Evolutionary conservation across 768 basidiomycete genomes (phyloP).

Genomic region (Suillus americanus): DNA sequence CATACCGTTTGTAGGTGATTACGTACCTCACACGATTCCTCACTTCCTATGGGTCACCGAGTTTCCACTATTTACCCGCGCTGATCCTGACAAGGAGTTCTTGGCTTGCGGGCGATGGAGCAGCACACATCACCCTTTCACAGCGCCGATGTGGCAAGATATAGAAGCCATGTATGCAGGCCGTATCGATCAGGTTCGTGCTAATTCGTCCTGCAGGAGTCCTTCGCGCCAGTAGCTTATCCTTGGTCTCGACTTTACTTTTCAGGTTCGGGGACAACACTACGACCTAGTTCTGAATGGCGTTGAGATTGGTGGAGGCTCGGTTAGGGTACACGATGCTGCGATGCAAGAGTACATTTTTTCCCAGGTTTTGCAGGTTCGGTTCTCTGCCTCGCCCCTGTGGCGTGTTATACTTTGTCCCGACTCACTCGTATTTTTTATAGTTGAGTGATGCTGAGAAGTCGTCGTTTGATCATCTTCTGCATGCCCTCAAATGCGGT

Average conservation of each 20-base stretch:
- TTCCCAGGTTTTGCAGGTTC: constrained; percentile 71
- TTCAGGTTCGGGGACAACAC: constrained; percentile 88
- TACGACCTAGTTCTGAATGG: constrained; percentile 96
- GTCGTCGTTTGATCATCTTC: constrained; percentile 75
- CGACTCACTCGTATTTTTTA: constrained; percentile 12
- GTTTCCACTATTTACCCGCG: constrained; percentile 87
- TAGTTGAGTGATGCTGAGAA: constrained; percentile 77
- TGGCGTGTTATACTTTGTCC: constrained; percentile 12
- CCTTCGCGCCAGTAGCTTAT: constrained; percentile 4
- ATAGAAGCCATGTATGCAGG: constrained; percentile 74
- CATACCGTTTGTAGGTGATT: constrained; percentile 46
- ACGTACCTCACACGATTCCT: constrained; percentile 54
- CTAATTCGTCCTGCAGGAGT: constrained; percentile 1
- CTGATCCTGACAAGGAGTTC: constrained; percentile 86
- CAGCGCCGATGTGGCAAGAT: constrained; percentile 93
- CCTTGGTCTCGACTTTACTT: constrained; percentile 10
- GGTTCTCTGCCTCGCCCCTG: constrained; percentile 16
- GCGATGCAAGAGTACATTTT: constrained; percentile 85
- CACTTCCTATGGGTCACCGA: constrained; percentile 96
- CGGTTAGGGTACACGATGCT: constrained; percentile 89
- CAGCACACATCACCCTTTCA: constrained; percentile 94
- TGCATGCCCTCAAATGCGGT: constrained; percentile 85
- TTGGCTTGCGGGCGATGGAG: constrained; percentile 88
- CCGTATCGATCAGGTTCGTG: constrained; percentile 53
- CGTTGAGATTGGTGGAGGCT: constrained; percentile 91